Evolutionary conservation across 805 yeast species (phyloP).

Genomic region (Candida tammaniensis): DNA sequence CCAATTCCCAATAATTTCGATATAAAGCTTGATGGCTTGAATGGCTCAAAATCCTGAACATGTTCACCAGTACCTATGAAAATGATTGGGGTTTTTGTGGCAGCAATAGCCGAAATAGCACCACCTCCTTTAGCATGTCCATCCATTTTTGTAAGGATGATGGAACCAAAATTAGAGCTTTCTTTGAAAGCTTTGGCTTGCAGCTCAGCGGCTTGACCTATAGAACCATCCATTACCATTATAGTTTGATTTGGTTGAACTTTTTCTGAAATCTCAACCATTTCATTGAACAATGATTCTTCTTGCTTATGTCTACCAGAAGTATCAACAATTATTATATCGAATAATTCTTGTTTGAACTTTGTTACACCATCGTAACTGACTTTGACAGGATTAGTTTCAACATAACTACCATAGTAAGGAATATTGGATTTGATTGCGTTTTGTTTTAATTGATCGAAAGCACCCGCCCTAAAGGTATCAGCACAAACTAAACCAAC

Average conservation of each 20-base stretch:
- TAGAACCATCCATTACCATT: constrained; percentile 96
- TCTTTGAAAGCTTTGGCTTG: constrained; percentile 95
- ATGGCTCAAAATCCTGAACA: constrained; percentile 85
- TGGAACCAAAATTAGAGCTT: constrained; percentile 89
- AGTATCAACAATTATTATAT: constrained; percentile 92
- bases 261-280: constrained; percentile 87
- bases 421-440: constrained; percentile 95
- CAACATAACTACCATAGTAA: constrained; percentile 90
- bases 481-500: constrained; percentile 98
- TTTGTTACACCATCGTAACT: constrained; percentile 89
- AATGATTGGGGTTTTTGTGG: constrained; percentile 90
- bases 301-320: constrained; percentile 98
- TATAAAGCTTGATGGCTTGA: constrained; percentile 84
- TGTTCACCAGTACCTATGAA: constrained; percentile 99
- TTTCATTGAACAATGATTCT: constrained; percentile 83
- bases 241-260: constrained; percentile 94
- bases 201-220: constrained; percentile 97
- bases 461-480: constrained; percentile 99
- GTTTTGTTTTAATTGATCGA: constrained; percentile 96
- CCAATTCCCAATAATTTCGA: constrained; percentile 95
- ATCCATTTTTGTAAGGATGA: constrained; percentile 92
- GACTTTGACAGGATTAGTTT: constrained; percentile 91
- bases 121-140: constrained; percentile 99
- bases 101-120: constrained; percentile 97
- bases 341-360: constrained; percentile 88